These are phyloP conservation scores for Ocimum tenuiflorum DNA, from an alignment of 257 asterid genomes.

Conservation along the genomic window DNA sequence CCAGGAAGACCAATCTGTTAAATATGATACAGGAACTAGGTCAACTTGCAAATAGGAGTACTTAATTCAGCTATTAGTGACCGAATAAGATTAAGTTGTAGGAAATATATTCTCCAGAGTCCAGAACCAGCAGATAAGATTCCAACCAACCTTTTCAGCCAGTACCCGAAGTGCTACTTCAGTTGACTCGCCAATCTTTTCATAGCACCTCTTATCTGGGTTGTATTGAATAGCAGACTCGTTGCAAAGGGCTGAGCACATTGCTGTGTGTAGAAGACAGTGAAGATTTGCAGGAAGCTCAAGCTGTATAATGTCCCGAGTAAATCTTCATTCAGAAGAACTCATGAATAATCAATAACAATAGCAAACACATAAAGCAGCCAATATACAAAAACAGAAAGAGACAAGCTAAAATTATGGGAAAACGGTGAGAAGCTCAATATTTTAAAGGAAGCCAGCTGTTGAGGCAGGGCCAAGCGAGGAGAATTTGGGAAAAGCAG, in stretches of 20 bases:
- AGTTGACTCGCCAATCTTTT: slow-evolving; percentile 99
- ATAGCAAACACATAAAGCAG: not conserved
- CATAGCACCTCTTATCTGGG: slow-evolving; percentile 84
- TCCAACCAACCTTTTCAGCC: slow-evolving; percentile 77
- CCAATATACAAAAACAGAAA: not conserved
- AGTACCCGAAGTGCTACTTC: slow-evolving; percentile 97
- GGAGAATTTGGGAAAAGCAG: not conserved
- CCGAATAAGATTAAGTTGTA: slow-evolving; percentile 12
- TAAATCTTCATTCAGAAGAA: slow-evolving; percentile 19
- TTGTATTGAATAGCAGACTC: slow-evolving; percentile 89
- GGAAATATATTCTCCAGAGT: not conserved
- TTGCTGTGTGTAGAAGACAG: slow-evolving; percentile 89
- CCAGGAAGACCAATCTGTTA: slow-evolving; percentile 99
- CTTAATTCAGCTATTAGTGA: not conserved
- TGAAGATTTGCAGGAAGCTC: slow-evolving; percentile 82
- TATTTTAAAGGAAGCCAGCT: not conserved
- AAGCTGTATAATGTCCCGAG: slow-evolving; percentile 56
- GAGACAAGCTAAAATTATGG: not conserved
- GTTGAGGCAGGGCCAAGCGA: not conserved
- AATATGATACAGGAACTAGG: slow-evolving; percentile 17
- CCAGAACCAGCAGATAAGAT: slow-evolving; percentile 12
- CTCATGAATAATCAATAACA: slow-evolving; percentile 2
- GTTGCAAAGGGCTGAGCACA: slow-evolving; percentile 98
- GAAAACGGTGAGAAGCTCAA: not conserved
- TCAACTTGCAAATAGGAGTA: slow-evolving; percentile 7